These are phyloP conservation scores for Penicillium silybi DNA, from an alignment of 495 filamentous ascomycete species.

Conservation along the genomic window DNA sequence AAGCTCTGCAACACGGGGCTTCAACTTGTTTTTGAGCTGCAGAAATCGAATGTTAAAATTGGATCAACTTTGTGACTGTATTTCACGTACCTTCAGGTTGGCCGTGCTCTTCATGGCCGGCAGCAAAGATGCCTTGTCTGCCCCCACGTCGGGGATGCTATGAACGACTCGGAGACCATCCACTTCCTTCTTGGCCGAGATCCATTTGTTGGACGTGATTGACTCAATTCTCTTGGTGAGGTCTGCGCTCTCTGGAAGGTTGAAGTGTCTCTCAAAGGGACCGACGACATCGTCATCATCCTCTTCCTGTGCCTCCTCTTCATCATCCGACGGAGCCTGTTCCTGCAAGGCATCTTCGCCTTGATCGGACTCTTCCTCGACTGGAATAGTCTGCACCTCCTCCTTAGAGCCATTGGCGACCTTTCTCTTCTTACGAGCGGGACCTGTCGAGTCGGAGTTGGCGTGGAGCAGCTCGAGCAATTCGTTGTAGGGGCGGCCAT, in stretches of 20 bases:
- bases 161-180: conserved; percentile 46
- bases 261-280: conserved; percentile 79
- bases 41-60: conserved; percentile 1
- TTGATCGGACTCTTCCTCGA: conserved; percentile 25
- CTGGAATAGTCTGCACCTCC: conserved; percentile 8
- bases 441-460: conserved; percentile 46
- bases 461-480: conserved; percentile 59
- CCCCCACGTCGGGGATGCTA: conserved; percentile 36
- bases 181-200: conserved; percentile 33
- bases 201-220: conserved; percentile 56
- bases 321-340: conserved; percentile 40
- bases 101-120: conserved; percentile 34
- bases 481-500: conserved; percentile 56
- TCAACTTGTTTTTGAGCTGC: conserved; percentile 47
- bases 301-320: conserved; percentile 30
- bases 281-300: conserved; percentile 49
- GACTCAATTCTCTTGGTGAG: conserved; percentile 52
- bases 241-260: conserved; percentile 53
- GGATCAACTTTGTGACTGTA: background rate
- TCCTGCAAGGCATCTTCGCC: conserved; percentile 30
- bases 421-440: conserved; percentile 66
- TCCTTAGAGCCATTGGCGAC: conserved; percentile 38
- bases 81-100: conserved; percentile 32
- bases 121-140: conserved; percentile 22
- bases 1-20: conserved; percentile 27